Evolutionary conservation across 495 filamentous ascomycete species (phyloP), one percentile per base, ranked within the genome.

Genomic region (Pyrenula aspistea): DNA sequence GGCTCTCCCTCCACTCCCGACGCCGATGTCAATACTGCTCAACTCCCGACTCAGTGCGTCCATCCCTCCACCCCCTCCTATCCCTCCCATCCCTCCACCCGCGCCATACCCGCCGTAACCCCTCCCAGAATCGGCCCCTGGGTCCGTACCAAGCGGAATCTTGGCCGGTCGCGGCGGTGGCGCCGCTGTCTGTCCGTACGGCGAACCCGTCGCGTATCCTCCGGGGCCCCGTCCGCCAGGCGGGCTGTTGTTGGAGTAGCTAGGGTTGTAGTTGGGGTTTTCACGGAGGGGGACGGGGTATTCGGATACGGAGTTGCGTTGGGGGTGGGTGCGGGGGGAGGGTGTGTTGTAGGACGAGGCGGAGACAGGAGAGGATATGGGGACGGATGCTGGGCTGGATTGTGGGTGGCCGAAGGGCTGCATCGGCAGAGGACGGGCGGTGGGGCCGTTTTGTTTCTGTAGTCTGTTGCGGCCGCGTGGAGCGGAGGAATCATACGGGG

Each of bases 21-120:
- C 68, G 8, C 89, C 89, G 58, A 96, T 86, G 69, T 96, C 88
- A 60, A 96, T 95, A 24, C 75, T 81, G 58, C 79, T 82, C 68
- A 96, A 76, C 69, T 95, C 90, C 56, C 89, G 80, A 64, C 88
- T 86, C 55, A 95, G 69, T 10, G 87, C 82, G 66, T 69, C 76
- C 75, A 76, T 82, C 65, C 74, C 71, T 51, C 68, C 71, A 48
- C 70, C 71, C 36, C 67, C 65, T 57, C 66, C 55, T 56, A 65
- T 57, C 22, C 70, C 61, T n/a, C n/a, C 76, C 75, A 76, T 82
- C 65, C 74, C 71, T 51, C 68, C 71, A 48, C 70, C 71, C 36
- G 67, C 65, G 56, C 66, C 55, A 56, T 65, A 56, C 22, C 70
- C 61, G 31, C 31, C 31, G 15, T 42, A 42, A 15, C 31, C 31